phyloP scores from a whole-genome alignment of 1,139 yeast species.

The Kodamaea fungicola region DNA sequence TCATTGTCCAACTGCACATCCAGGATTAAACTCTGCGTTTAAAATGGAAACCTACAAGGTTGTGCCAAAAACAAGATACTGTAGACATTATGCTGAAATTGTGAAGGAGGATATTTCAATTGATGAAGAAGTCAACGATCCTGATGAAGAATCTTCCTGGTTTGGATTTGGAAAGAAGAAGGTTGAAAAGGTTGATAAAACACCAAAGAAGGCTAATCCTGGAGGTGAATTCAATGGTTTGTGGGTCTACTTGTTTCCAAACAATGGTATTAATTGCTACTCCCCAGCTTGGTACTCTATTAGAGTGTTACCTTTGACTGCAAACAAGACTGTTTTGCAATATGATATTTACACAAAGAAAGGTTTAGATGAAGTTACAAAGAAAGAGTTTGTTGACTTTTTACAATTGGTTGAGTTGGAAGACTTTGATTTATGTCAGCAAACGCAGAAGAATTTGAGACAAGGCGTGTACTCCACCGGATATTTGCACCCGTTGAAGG shows the following conservation, averaged over 20 bases:
- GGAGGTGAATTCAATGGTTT: slow-evolving; percentile 61
- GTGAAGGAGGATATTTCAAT: slow-evolving; percentile 55
- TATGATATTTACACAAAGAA: slow-evolving; percentile 61
- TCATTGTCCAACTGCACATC: slow-evolving; percentile 67
- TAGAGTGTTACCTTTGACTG: slow-evolving; percentile 52
- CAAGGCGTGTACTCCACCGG: slow-evolving; percentile 59
- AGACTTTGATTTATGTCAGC: slow-evolving; percentile 55
- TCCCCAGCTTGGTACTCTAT: slow-evolving; percentile 67
- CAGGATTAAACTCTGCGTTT: slow-evolving; percentile 55
- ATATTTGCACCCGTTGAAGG: slow-evolving; percentile 56
- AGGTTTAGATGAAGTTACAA: slow-evolving; percentile 47
- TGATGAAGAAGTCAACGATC: slow-evolving; percentile 77
- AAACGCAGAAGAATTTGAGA: slow-evolving; percentile 57
- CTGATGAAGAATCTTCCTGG: slow-evolving; percentile 44
- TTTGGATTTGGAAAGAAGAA: slow-evolving; percentile 46
- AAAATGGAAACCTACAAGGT: slow-evolving; percentile 64
- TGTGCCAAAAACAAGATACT: slow-evolving; percentile 54
- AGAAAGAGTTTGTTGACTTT: slow-evolving; percentile 61
- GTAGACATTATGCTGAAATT: slow-evolving; percentile 79
- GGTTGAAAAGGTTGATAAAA: slow-evolving; percentile 10
- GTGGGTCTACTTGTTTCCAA: slow-evolving; percentile 60
- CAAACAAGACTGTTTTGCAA: slow-evolving; percentile 53
- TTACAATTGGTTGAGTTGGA: slow-evolving; percentile 58
- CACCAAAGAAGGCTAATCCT: slow-evolving; percentile 35
- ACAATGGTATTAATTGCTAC: slow-evolving; percentile 58